Conservation (phyloP, 2,329 filamentous ascomycete genomes). For the Amylocarpus encephaloides region DNA sequence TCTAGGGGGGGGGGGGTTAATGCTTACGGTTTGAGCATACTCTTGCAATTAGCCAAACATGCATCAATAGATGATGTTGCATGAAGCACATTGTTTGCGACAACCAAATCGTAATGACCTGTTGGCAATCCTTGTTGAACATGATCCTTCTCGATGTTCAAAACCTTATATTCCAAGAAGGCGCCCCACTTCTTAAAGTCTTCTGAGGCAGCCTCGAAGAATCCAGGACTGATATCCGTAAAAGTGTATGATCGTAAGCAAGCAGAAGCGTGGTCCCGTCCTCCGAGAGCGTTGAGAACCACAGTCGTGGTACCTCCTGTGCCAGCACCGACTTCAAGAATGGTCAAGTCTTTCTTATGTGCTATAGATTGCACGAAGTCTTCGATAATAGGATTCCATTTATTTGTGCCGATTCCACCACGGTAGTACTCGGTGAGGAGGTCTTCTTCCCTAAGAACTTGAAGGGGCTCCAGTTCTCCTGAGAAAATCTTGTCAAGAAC, state of each 20-base stretch:
- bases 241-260: slow-evolving; percentile 14
- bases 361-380: neutral
- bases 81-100: slow-evolving; percentile 23
- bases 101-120: slow-evolving; percentile 20
- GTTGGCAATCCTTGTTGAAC: slow-evolving; percentile 20
- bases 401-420: neutral
- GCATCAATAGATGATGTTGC: slow-evolving; percentile 20
- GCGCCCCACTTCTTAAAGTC: slow-evolving; percentile 6
- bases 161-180: slow-evolving; percentile 27
- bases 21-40: slow-evolving; percentile 28
- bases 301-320: slow-evolving; percentile 8
- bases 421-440: slow-evolving; percentile 3
- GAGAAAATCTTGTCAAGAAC: neutral
- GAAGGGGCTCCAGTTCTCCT: slow-evolving; percentile 1
- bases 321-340: slow-evolving; percentile 22
- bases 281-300: slow-evolving; percentile 13
- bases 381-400: neutral
- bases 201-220: slow-evolving; percentile 31
- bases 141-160: slow-evolving; percentile 20
- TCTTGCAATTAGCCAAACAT: slow-evolving; percentile 25
- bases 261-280: neutral
- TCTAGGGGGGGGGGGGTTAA: too few species aligned
- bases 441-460: slow-evolving; percentile 4
- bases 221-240: slow-evolving; percentile 24
- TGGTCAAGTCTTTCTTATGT: slow-evolving; percentile 13